Conservation (phyloP, 164 flowering plant species). For the Vitis rotundifolia region DNA sequence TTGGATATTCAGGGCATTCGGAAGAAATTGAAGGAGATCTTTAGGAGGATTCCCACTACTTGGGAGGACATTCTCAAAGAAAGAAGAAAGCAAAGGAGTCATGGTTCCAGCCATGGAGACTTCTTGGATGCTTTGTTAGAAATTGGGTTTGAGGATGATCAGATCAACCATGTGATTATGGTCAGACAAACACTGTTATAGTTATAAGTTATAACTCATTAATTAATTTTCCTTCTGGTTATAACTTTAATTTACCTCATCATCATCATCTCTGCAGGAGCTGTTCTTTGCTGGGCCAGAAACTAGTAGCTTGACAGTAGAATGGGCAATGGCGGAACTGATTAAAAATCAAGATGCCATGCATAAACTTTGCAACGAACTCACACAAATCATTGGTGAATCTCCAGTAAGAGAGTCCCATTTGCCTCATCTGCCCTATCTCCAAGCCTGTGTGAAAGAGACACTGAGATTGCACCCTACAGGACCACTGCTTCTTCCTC, state of each 20-base stretch:
- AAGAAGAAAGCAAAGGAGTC: no score
- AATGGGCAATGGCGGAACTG: slow-evolving; percentile 32
- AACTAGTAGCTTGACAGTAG: slow-evolving; percentile 17
- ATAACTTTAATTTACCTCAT: no score
- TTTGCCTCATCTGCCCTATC: slow-evolving; percentile 13
- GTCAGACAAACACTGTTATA: slow-evolving; percentile 1
- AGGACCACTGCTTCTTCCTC: slow-evolving; percentile 25
- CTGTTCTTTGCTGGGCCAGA: slow-evolving; percentile 25
- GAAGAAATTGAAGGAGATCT: no score
- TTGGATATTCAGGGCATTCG: no score
- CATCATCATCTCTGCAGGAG: slow-evolving; percentile 8
- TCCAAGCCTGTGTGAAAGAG: slow-evolving; percentile 24
- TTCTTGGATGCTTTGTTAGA: slow-evolving; percentile 31
- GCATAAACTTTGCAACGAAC: slow-evolving; percentile 7
- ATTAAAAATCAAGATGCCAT: neutral
- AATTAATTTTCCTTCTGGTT: neutral
- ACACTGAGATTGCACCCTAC: slow-evolving; percentile 29
- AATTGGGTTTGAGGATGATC: slow-evolving; percentile 13
- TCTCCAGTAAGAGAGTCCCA: slow-evolving; percentile 11
- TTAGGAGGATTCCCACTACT: no score
- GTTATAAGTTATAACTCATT: no score
- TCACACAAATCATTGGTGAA: slow-evolving; percentile 9
- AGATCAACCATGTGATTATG: slow-evolving; percentile 28
- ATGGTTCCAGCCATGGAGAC: slow-evolving; percentile 8
- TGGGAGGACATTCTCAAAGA: no score